Evolutionary conservation across 176 grass and related monocot genomes (phyloP).

Genomic region (Triticum dicoccoides): DNA sequence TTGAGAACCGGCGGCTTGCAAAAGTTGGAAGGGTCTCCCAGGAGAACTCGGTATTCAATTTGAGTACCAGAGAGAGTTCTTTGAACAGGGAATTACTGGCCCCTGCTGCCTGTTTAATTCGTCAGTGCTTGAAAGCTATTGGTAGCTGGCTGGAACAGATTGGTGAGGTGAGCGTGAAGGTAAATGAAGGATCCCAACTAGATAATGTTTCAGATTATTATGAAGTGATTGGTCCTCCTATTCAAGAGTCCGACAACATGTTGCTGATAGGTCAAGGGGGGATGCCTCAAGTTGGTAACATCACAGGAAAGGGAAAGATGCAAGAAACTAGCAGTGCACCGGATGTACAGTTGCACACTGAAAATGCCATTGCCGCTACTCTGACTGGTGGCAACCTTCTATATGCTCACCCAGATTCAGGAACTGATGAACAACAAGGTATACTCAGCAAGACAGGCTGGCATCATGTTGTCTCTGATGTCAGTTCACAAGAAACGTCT

Average conservation of each 20-base stretch:
- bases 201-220: neutral
- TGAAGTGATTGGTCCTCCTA: conserved; percentile 25
- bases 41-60: conserved; percentile 41
- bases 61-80: neutral
- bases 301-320: conserved; percentile 37
- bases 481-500: conserved; percentile 82
- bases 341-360: conserved; percentile 22
- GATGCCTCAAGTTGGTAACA: conserved; percentile 15
- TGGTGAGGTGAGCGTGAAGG: neutral
- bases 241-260: neutral
- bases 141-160: conserved; percentile 67
- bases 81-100: no score
- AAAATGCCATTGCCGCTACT: conserved; percentile 39
- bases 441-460: conserved; percentile 50
- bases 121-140: conserved; percentile 80
- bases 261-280: conserved; percentile 32
- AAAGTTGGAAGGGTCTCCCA: conserved; percentile 87
- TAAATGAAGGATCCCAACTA: conserved; percentile 24
- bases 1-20: conserved; percentile 62
- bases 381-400: conserved; percentile 51
- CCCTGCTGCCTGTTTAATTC: conserved; percentile 57
- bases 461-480: conserved; percentile 74
- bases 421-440: conserved; percentile 49
- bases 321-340: conserved; percentile 13
- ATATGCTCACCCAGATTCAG: conserved; percentile 47